A percentile compares a stretch with the other conserved stretches of the same genome.
phyloP scores from a whole-genome alignment of 106 monocot species.

The Acanthochlamys bracteata region DNA sequence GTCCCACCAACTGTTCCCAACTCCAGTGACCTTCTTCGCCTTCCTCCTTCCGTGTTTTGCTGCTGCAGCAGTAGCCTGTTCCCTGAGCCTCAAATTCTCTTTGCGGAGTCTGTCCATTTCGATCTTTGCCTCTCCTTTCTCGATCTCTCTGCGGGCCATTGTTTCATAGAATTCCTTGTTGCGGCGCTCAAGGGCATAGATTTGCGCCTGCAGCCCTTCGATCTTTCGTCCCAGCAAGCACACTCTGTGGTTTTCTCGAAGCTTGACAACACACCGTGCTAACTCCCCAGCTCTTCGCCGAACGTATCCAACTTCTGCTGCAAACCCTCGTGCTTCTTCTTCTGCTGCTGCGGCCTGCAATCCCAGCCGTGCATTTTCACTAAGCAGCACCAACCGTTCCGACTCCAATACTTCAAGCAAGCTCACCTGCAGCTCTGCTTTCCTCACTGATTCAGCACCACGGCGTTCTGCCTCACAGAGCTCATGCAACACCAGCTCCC shows the following conservation, averaged over 20 bases:
- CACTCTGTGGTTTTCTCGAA: slow-evolving; percentile 65
- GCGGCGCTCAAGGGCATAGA: slow-evolving; percentile 55
- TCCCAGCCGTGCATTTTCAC: slow-evolving; percentile 76
- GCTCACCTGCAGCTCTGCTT: slow-evolving; percentile 73
- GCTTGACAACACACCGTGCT: slow-evolving; percentile 55
- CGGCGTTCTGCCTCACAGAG: slow-evolving; percentile 21
- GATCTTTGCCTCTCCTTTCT: slow-evolving; percentile 36
- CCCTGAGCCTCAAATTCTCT: slow-evolving; percentile 51
- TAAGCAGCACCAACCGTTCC: slow-evolving; percentile 75
- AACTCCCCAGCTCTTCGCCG: slow-evolving; percentile 68
- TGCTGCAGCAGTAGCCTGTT: slow-evolving; percentile 21
- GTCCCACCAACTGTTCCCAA: slow-evolving; percentile 9
- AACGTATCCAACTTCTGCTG: slow-evolving; percentile 56
- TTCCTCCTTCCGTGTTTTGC: slow-evolving; percentile 2
- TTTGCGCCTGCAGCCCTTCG: slow-evolving; percentile 63
- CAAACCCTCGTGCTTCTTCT: slow-evolving; percentile 50
- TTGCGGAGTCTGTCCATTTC: slow-evolving; percentile 56
- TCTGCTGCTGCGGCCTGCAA: slow-evolving; percentile 32
- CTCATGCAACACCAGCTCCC: slow-evolving; percentile 43
- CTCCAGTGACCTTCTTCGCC: slow-evolving; percentile 2
- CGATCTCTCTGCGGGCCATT: slow-evolving; percentile 42
- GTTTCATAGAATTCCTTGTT: slow-evolving; percentile 68
- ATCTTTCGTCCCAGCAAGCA: slow-evolving; percentile 66
- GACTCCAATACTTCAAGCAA: slow-evolving; percentile 88
- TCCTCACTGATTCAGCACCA: slow-evolving; percentile 34